Percentiles rank a stretch among this genome's conserved stretches.
Evolutionary conservation across 352 stramenopile species (phyloP).

Genomic region (Hyphochytrium catenoides): DNA sequence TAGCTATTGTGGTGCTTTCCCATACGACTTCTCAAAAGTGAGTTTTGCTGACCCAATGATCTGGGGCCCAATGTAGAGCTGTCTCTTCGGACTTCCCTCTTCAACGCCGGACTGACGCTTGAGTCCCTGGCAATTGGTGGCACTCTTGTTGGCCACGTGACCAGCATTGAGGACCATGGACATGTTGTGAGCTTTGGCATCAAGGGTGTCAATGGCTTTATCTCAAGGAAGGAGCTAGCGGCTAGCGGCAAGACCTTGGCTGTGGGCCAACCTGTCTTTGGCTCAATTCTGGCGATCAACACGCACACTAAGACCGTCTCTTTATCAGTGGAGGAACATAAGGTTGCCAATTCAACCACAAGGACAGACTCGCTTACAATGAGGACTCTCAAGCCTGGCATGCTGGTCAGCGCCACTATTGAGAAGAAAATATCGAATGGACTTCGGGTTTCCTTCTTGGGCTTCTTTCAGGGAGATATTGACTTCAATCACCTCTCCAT

Average conservation of each 20-base stretch:
- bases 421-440: conserved; percentile 64
- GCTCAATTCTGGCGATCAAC: conserved; percentile 39
- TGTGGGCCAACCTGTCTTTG: conserved; percentile 37
- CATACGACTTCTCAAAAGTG: too few relatives aligned
- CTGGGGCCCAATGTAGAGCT: conserved; percentile 68
- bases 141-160: conserved; percentile 53
- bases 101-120: conserved; percentile 49
- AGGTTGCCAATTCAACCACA: conserved; percentile 44
- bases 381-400: conserved; percentile 63
- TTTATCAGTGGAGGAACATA: conserved; percentile 28
- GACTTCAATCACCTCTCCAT: conserved; percentile 70
- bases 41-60: too few relatives aligned
- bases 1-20: too few relatives aligned
- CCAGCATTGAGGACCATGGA: conserved; percentile 77
- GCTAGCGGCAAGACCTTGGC: conserved; percentile 20
- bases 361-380: conserved; percentile 57
- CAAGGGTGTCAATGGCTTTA: conserved; percentile 38
- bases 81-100: conserved; percentile 44
- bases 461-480: conserved; percentile 56
- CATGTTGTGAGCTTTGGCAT: conserved; percentile 72
- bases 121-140: conserved; percentile 34
- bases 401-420: conserved; percentile 73
- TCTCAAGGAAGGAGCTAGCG: conserved; percentile 33
- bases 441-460: conserved; percentile 60
- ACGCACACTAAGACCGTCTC: conserved; percentile 38